Evolutionary conservation across 2,329 filamentous ascomycete species (phyloP).

Genomic region (Verruconis gallopava): DNA sequence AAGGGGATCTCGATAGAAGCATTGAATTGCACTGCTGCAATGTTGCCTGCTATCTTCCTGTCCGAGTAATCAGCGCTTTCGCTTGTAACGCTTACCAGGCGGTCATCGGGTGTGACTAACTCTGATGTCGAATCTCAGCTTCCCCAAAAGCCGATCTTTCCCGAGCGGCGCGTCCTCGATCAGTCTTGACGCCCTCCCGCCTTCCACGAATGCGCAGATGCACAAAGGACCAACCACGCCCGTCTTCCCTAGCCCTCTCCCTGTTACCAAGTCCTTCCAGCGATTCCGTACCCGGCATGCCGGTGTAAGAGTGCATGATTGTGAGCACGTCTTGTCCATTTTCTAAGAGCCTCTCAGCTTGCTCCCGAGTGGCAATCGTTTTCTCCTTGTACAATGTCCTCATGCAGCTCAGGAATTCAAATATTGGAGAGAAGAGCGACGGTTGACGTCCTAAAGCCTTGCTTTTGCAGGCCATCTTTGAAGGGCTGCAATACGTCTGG

Average conservation of each 20-base stretch:
- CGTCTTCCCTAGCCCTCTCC: slow-evolving; percentile 21
- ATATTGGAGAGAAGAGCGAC: not conserved
- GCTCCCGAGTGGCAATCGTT: not conserved
- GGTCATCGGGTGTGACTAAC: too few relatives aligned
- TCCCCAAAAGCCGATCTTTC: not conserved
- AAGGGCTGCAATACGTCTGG: not conserved
- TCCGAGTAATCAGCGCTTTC: too few relatives aligned
- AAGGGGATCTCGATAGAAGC: not conserved
- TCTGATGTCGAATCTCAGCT: too few relatives aligned
- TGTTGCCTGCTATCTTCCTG: not conserved
- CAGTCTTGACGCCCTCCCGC: not conserved
- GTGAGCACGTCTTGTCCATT: slow-evolving; percentile 22
- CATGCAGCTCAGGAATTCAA: not conserved
- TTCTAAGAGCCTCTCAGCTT: slow-evolving; percentile 12
- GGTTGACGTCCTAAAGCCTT: not conserved
- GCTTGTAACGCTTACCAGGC: too few relatives aligned
- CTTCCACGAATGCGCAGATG: not conserved
- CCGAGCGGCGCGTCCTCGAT: not conserved
- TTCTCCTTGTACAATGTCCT: not conserved
- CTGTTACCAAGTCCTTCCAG: slow-evolving; percentile 18
- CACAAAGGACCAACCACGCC: slow-evolving; percentile 21
- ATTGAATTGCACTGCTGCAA: not conserved
- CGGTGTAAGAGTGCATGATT: slow-evolving; percentile 27
- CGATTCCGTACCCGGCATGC: slow-evolving; percentile 18
- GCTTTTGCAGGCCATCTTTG: not conserved